phyloP scores from a whole-genome alignment of 768 basidiomycete species.

The Mycena olivaceomarginata region DNA sequence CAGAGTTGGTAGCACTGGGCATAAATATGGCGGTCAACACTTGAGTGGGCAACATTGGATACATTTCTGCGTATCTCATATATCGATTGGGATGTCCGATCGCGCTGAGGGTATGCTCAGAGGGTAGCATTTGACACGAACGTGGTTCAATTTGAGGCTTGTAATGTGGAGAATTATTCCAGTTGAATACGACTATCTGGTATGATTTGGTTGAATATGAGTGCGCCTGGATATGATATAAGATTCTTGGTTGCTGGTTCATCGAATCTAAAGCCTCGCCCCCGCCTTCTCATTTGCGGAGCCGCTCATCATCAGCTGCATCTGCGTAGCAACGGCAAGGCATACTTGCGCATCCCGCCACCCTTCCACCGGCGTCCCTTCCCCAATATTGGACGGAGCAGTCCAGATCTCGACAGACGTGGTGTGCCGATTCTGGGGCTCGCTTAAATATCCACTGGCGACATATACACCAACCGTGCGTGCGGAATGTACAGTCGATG shows the following conservation, averaged over 20 bases:
- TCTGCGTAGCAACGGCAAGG: constrained; percentile 63
- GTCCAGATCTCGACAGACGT: constrained; percentile 63
- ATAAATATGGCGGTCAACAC: background rate
- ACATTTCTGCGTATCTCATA: no score
- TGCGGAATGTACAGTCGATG: constrained; percentile 27
- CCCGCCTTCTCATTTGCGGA: constrained; percentile 10
- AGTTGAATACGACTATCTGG: no score
- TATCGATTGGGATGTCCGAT: no score
- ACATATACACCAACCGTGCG: constrained; percentile 60
- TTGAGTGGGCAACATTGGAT: background rate
- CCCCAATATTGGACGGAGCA: constrained; percentile 59
- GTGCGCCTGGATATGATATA: no score
- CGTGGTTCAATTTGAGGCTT: no score
- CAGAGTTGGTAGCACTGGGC: background rate
- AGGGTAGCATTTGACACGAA: no score
- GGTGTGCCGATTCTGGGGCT: constrained; percentile 62
- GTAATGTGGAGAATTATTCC: no score
- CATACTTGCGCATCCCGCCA: constrained; percentile 66
- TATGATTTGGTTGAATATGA: no score
- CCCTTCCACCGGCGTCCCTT: constrained; percentile 47
- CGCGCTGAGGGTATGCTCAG: no score
- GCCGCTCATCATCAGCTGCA: constrained; percentile 54
- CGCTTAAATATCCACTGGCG: constrained; percentile 42
- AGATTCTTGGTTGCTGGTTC: no score
- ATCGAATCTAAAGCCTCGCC: background rate